Base-by-base conservation (phyloP, 2,329 filamentous ascomycete species). In the Waltergamsia citrina region DNA sequence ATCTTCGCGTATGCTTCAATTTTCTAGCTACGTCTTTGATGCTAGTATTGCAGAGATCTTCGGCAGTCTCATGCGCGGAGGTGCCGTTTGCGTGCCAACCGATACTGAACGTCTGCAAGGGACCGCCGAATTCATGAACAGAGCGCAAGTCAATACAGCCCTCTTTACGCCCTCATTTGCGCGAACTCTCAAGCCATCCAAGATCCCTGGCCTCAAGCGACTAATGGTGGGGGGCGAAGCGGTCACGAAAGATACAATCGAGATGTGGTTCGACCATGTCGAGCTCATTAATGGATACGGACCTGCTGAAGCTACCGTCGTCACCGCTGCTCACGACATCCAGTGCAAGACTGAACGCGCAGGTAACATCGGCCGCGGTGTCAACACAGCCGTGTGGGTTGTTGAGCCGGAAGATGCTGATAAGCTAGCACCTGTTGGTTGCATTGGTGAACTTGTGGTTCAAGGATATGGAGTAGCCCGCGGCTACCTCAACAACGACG, bases 281-380 rank as follows among this genome's bases (percentile, higher is more conserved):
- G 12, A 22, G 9, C 43, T 61, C 28, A 38, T 59, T 34, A 58
- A 63, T 46, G 57, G 48, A 1, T 65, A 62, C 36, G 62, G 62
- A 0, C 60, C 60, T 17, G 57, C 60, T 5, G 62, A 65, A 45
- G 48, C 47, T 29, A 51, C 55, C 27, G 52, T 63, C 21, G n/a
- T 8, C 8, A 24, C 8, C 22, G n/a, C 8, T n/a, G 22, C n/a
- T 8, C 8, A n/a, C 22, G 22, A 24, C 22, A n/a, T n/a, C 8
- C n/a, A 8, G 22, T 8, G 22, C 22, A 24, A 29, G 28, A 12
- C 28, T n/a, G n/a, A n/a, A n/a, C n/a, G n/a, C 15, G 7, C 28
- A 7, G 28, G n/a, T 7, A n/a, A 19, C 28, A 30, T 30, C 28
- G 7, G n/a, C 28, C 28, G 17, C 15, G 22, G 8, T n/a, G n/a